Evolutionary conservation across 495 filamentous ascomycete species (phyloP), one percentile per base, ranked within the genome.

Genomic region (Penicillium verhagenii): DNA sequence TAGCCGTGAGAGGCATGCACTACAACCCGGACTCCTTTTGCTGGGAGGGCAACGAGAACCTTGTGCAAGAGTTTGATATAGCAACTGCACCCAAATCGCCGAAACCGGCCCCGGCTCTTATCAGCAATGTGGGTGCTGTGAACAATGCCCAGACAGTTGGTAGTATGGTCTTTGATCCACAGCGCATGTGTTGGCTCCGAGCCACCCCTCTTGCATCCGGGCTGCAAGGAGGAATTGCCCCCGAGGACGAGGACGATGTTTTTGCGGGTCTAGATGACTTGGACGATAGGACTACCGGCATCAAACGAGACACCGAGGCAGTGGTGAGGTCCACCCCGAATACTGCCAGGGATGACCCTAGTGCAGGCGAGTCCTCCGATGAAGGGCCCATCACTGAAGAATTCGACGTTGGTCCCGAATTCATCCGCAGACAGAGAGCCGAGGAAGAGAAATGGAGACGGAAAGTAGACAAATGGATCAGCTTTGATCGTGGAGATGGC

Each of bases 1-100:
- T 66, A 92, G 92, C 86, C 58, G 81, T 96, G 52, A 91, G 94
- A 62, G 94, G 92, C 48, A 98, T 98, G 94, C 86, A 80, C 26
- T 98, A 95, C 71, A 98, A 98, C 65, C 89, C 94, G 1, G 67
- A 70, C 14, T 86, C 86, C 1, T 92, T 86, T 63, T 82, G 84
- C 24, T 98, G 95, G 94, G 94, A 97, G 74, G 94, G 94, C 35
- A 98, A 98, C 60, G 94, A 97, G 66, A 91, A 91, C 50, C 82
- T 82, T 13, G 74, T 96, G 19, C 78, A 77, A 37, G 82, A 84
- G 10, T 97, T 97, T 67, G 90, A 94, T 25, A 64, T 53, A 21
- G 10, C 71, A 4, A 72, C 72, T 35, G 59, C 60, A 14, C 57
- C 78, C 59, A 83, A 59, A 58, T 79, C 66, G 49, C 79, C 73